phyloP scores from a whole-genome alignment of 78 protist genomes.

The Creolimax fragrantissima region DNA sequence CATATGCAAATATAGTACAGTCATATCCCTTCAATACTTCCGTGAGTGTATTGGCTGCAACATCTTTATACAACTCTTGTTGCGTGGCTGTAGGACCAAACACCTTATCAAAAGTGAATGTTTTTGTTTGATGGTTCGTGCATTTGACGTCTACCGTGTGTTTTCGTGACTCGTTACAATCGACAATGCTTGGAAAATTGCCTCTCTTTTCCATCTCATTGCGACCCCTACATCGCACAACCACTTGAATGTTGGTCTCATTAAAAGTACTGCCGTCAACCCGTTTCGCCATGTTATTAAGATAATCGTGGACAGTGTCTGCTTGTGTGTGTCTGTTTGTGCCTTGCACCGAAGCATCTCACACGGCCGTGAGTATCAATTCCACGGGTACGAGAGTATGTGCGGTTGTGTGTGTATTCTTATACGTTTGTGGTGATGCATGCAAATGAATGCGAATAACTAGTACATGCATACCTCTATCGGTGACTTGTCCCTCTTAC shows the following conservation, averaged over 20 bases:
- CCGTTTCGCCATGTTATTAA: background rate
- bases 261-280: background rate
- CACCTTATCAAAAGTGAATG: slow-evolving; percentile 16
- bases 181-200: background rate
- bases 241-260: slow-evolving; percentile 26
- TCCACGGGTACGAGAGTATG: no score
- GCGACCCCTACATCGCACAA: slow-evolving; percentile 3
- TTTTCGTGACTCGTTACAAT: background rate
- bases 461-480: no score
- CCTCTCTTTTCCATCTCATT: background rate
- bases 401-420: no score
- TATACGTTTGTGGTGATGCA: no score
- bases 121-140: background rate
- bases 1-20: slow-evolving; percentile 49
- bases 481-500: no score
- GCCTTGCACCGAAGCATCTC: no score
- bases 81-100: background rate
- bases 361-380: no score
- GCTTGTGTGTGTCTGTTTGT: no score
- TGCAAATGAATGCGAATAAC: no score
- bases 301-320: background rate
- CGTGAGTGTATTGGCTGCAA: slow-evolving; percentile 25
- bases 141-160: background rate
- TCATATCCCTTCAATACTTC: slow-evolving; percentile 49
- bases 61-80: slow-evolving; percentile 6